These are phyloP conservation scores for Stropharia rugosoannulata DNA, from an alignment of 768 basidiomycete species.

Conservation along the genomic window DNA sequence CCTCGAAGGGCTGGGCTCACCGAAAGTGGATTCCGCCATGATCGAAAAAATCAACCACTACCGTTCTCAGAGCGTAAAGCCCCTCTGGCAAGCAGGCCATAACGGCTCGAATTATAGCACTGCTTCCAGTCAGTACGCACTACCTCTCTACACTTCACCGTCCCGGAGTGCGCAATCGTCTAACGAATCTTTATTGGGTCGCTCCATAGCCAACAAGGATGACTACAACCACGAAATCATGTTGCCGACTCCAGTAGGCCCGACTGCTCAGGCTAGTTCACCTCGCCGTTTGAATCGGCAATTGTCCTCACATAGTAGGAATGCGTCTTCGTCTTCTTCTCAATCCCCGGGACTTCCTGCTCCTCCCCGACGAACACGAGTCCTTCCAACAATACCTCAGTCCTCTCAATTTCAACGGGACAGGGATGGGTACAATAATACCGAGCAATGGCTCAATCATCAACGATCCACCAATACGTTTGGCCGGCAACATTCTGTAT, in stretches of 20 bases:
- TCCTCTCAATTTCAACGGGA: background rate
- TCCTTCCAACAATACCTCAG: slow-evolving; percentile 4
- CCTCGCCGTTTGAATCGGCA: slow-evolving; percentile 5
- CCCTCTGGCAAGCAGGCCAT: slow-evolving; percentile 2
- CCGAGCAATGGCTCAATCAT: slow-evolving; percentile 9
- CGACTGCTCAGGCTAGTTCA: background rate
- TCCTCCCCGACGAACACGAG: slow-evolving; percentile 30
- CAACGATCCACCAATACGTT: slow-evolving; percentile 18
- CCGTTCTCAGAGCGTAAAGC: slow-evolving; percentile 12
- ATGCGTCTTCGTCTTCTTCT: slow-evolving; percentile 22
- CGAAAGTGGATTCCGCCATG: slow-evolving; percentile 5
- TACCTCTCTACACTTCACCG: slow-evolving; percentile 18
- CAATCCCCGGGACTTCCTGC: slow-evolving; percentile 28
- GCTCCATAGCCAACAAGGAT: slow-evolving; percentile 26
- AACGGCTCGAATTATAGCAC: slow-evolving; percentile 7
- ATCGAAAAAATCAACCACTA: slow-evolving; percentile 23
- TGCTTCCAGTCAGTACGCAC: slow-evolving; percentile 6
- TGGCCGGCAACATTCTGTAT: slow-evolving; percentile 12
- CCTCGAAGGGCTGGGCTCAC: slow-evolving; percentile 15
- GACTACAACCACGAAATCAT: slow-evolving; percentile 22
- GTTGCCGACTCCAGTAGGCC: slow-evolving; percentile 16
- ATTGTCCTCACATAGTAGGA: slow-evolving; percentile 17
- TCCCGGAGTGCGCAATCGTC: slow-evolving; percentile 17
- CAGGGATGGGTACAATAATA: background rate
- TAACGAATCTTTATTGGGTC: slow-evolving; percentile 20